Evolutionary conservation across 305 asterid genomes (phyloP), one percentile per base, ranked within the genome.

Genomic region (Stenogyne calaminthoides): DNA sequence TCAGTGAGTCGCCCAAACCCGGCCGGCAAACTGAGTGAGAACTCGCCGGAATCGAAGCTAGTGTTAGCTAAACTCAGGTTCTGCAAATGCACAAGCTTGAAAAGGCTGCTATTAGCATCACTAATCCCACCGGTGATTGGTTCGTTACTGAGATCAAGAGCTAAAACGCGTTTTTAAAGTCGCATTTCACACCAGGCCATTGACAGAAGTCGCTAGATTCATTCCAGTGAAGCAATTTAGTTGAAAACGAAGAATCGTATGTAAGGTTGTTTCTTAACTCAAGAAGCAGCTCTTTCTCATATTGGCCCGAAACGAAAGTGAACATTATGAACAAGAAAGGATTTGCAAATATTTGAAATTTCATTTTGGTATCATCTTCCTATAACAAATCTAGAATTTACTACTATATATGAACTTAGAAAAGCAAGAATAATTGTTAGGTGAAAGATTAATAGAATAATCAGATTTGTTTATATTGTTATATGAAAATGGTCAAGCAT

Each of bases 151-250:
- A 91, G 88, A 64, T 89, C 88, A 14, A 87, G 88, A 57, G 62
- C 68, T 0, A 80, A 81, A 63, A 85, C 84, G 7, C 67, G 87
- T 81, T 87, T 0, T 32, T 59, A 20, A 3, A 0, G 62, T 91
- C 90, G 76, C 94, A 91, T 37, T 34, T 37, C 63, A 91, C 86
- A 1, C 96, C 97, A 14, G 51, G 27, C 94, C 96, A 91, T 3
- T 27, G 64, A 44, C 94, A 89, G 77, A 87, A 81, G 37, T 86
- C 86, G 0, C 9, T 37, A 44, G 76, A 66, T 61, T 72, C 79
- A 37, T 73, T 72, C 95, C 95, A 91, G 56, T 56, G 70, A 40
- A 57, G 82, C 64, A 91, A 61, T 78, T 87, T 88, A 25, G 79
- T 72, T 42, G 95, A 89, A 54, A 75, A 2, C 29, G 86, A 82